Evolutionary conservation across 2,329 filamentous ascomycete species (phyloP), one percentile per base, ranked within the genome.

Genomic region (Ophiostoma sp.): DNA sequence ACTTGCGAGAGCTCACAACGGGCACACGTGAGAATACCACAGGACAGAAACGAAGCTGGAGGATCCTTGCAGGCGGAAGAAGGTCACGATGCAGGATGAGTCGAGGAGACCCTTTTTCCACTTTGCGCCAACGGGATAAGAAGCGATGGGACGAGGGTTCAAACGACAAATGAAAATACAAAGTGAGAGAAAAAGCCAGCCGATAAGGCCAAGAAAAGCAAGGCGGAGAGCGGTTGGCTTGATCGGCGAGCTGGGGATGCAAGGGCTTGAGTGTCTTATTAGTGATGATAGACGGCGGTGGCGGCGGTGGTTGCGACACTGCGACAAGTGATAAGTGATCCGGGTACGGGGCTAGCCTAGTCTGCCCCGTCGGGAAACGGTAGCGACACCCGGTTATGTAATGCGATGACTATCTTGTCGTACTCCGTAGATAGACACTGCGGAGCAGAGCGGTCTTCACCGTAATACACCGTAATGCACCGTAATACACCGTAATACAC

Each of bases 141-240:
- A 64, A 47, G 41, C 18, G 42, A 27, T 18, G 27, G 27, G 27
- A 27, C 27, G 27, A n/a, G 27, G 27, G 27, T 27, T 27, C 27
- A 63, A 2, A 38, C 3, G 36, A 60, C 55, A 11, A 63, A 63
- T 18, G 42, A 40, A 14, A 63, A 27, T 42, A 8, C 60, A 18
- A 8, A 9, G 3, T 11, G 16, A 12, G 11, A 14, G 16, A 7
- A 42, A 27, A 27, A 27, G 27, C 27, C 27, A 27, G 27, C 27
- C 27, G 60, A 62, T 62, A 62, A 62, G 27, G 58, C 58, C 60
- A 63, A 42, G 40, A 42, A 44, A 41, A n/a, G 38, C 36, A 62
- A 62, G 49, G 49, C 49, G 49, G 49, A 55, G 18, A 55, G 49
- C 49, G 14, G 45, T 55, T 55, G 49, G 27, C 7, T 60, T 27